A percentile compares a stretch with the other conserved stretches of the same genome.
These are phyloP conservation scores for Rosa hybrid DNA, from an alignment of 331 rosid genomes.

Conservation along the genomic window DNA sequence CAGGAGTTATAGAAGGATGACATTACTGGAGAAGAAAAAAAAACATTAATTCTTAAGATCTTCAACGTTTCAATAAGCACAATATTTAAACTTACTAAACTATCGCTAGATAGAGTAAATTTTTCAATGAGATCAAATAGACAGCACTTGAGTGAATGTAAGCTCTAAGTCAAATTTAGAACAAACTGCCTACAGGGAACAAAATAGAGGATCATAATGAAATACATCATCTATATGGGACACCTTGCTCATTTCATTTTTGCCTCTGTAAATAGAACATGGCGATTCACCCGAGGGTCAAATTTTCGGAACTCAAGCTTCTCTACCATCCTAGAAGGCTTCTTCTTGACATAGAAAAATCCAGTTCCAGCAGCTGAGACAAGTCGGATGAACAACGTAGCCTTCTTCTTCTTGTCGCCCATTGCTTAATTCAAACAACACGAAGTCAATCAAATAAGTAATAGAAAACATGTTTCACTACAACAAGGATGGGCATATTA, in stretches of 20 bases:
- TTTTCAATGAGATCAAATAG: neutral
- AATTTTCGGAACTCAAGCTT: constrained; percentile 91
- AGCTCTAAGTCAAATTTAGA: neutral
- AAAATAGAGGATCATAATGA: neutral
- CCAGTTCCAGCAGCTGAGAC: constrained; percentile 97
- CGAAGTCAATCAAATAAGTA: neutral
- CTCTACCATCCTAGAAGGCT: constrained; percentile 76
- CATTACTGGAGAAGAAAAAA: neutral
- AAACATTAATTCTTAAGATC: neutral
- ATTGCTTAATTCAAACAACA: constrained; percentile 41
- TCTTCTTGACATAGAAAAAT: constrained; percentile 92
- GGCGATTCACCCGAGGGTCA: constrained; percentile 90
- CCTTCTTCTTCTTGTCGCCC: constrained; percentile 95
- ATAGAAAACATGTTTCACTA: neutral
- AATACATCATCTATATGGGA: neutral
- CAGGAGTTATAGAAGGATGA: neutral
- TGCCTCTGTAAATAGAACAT: constrained; percentile 91
- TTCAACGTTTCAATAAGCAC: neutral
- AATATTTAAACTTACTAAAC: neutral
- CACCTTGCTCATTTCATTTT: constrained; percentile 71
- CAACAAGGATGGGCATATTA: too few species aligned
- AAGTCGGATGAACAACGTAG: constrained; percentile 76
- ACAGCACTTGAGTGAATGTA: neutral
- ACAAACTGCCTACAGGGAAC: neutral
- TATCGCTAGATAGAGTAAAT: neutral